phyloP scores from a whole-genome alignment of 306 rosid species.

The Dalbergia oliveri region DNA sequence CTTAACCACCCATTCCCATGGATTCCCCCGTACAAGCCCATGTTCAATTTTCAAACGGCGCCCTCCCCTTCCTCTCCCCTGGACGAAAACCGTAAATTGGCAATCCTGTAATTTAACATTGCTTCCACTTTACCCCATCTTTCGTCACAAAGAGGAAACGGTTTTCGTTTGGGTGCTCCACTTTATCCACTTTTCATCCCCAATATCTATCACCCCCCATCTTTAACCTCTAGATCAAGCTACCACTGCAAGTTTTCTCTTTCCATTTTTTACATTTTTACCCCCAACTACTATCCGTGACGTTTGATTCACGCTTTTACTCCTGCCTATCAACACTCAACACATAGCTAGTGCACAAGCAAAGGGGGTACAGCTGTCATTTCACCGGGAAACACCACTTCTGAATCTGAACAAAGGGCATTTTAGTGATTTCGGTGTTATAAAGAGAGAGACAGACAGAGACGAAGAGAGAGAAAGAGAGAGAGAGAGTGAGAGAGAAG shows the following conservation, averaged over 20 bases:
- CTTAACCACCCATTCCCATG: slow-evolving; percentile 47
- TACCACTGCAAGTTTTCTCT: slow-evolving; percentile 38
- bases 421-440: slow-evolving; percentile 57
- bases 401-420: slow-evolving; percentile 23
- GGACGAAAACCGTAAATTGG: not conserved
- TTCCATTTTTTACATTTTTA: slow-evolving; percentile 45
- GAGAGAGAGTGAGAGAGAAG: not conserved
- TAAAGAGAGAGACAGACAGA: slow-evolving; percentile 55
- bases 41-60: not conserved
- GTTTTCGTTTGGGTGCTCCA: slow-evolving; percentile 32
- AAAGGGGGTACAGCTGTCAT: not conserved
- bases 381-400: not conserved
- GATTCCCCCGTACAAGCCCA: slow-evolving; percentile 29
- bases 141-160: slow-evolving; percentile 34
- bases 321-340: not conserved
- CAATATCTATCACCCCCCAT: not conserved
- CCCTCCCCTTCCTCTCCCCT: not conserved
- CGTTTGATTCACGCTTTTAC: slow-evolving; percentile 25
- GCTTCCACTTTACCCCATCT: slow-evolving; percentile 40
- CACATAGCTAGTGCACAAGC: not conserved
- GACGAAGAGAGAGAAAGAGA: slow-evolving; percentile 45
- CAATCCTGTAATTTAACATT: slow-evolving; percentile 28
- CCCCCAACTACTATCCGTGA: slow-evolving; percentile 30
- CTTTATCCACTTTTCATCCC: slow-evolving; percentile 11
- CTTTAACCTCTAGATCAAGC: slow-evolving; percentile 23